Conservation (phyloP, 495 filamentous ascomycete species). For the Rhizodiscina lignyota region DNA sequence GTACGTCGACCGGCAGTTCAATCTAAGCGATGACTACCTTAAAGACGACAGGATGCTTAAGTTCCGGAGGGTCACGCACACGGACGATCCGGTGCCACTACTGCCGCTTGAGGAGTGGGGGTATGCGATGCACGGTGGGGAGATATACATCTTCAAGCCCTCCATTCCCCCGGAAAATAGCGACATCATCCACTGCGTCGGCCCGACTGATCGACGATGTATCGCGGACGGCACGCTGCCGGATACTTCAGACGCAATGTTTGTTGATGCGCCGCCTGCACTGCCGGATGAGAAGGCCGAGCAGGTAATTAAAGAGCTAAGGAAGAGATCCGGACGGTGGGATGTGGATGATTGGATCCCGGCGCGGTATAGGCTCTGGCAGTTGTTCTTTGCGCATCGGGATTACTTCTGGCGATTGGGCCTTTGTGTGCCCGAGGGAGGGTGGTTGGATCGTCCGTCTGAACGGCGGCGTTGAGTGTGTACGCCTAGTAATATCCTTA, state of each 20-base stretch:
- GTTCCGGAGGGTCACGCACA: constrained; percentile 73
- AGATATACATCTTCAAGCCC: constrained; percentile 65
- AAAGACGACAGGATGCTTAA: constrained; percentile 12
- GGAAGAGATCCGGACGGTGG: not conserved
- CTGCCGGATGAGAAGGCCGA: no score
- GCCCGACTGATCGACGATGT: constrained; percentile 54
- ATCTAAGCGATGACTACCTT: constrained; percentile 20
- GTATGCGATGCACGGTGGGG: constrained; percentile 66
- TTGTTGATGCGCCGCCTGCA: no score
- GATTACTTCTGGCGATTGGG: constrained; percentile 95
- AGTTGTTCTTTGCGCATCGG: constrained; percentile 84
- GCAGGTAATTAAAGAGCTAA: no score
- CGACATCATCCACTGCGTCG: constrained; percentile 57
- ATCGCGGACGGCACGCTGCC: constrained; percentile 44
- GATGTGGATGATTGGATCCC: constrained; percentile 27
- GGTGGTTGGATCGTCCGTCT: constrained; percentile 51
- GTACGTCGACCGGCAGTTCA: constrained; percentile 54
- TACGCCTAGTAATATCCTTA: no score
- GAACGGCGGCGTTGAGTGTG: constrained; percentile 17
- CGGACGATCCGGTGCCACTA: constrained; percentile 75
- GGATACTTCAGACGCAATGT: no score
- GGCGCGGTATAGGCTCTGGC: constrained; percentile 56
- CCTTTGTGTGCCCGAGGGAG: constrained; percentile 73
- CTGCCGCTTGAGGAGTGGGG: constrained; percentile 79
- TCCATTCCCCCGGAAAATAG: constrained; percentile 44